These are phyloP conservation scores for Globisporangium sylvaticum DNA, from an alignment of 352 stramenopile genomes.

Conservation along the genomic window DNA sequence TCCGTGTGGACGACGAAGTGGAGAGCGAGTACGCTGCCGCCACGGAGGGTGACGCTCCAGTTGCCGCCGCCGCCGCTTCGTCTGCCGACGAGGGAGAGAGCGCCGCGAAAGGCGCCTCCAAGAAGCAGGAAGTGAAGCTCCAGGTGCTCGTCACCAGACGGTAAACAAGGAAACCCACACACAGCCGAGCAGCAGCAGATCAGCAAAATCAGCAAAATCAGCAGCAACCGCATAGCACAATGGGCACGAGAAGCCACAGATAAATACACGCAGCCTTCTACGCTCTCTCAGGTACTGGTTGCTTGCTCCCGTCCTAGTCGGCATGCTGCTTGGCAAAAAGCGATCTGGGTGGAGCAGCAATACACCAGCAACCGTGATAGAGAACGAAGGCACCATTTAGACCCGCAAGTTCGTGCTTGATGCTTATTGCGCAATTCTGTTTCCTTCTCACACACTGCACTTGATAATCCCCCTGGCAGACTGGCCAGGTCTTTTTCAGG, in stretches of 20 bases:
- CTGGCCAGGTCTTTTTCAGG: too few relatives aligned
- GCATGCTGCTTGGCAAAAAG: background rate
- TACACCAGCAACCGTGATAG: background rate
- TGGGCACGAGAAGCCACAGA: background rate
- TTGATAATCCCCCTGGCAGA: too few relatives aligned
- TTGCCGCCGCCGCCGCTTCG: conserved; percentile 12
- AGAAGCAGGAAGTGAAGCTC: conserved; percentile 77
- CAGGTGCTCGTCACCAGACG: conserved; percentile 59
- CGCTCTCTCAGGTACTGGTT: conserved; percentile 1
- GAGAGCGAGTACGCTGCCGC: conserved; percentile 63
- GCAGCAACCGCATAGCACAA: conserved; percentile 6
- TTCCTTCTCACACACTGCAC: too few relatives aligned
- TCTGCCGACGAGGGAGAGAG: conserved; percentile 18
- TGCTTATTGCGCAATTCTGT: background rate
- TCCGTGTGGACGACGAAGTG: conserved; percentile 77
- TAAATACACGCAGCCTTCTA: conserved; percentile 8
- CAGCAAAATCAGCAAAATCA: background rate
- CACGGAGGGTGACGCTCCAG: conserved; percentile 19
- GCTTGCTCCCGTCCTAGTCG: background rate
- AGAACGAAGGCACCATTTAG: background rate
- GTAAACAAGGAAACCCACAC: conserved; percentile 27
- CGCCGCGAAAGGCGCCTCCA: conserved; percentile 44
- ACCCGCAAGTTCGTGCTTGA: background rate
- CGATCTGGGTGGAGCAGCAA: background rate
- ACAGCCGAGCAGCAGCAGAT: background rate